These are phyloP conservation scores for Gossypium schwendimanii DNA, from an alignment of 441 rosid genomes.

Conservation along the genomic window DNA sequence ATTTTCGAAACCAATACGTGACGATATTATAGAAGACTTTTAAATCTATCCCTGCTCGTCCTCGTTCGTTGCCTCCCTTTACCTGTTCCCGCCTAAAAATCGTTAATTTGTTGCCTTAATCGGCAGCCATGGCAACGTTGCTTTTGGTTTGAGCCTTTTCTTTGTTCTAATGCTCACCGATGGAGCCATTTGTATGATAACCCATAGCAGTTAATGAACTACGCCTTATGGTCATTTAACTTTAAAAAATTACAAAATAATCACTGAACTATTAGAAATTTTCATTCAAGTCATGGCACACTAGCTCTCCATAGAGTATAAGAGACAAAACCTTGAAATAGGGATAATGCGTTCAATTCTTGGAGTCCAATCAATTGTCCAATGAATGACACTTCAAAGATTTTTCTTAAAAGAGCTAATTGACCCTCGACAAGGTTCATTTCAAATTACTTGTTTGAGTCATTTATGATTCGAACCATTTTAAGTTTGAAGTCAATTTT, in stretches of 20 bases:
- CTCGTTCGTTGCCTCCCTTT: neutral
- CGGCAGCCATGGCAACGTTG: neutral
- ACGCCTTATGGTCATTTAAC: no score
- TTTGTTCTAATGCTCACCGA: neutral
- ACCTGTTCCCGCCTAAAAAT: neutral
- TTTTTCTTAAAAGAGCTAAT: fast-evolving
- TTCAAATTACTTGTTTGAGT: no score
- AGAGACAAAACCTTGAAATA: no score
- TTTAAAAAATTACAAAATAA: no score
- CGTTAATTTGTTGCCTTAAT: neutral
- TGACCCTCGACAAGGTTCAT: no score
- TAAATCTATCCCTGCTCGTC: neutral
- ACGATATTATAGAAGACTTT: neutral
- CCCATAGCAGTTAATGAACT: neutral
- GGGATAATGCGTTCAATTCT: no score
- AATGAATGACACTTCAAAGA: no score
- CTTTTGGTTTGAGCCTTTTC: neutral
- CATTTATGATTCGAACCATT: no score
- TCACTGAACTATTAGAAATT: no score
- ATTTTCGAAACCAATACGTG: neutral
- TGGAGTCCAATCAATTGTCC: fast-evolving
- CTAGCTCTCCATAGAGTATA: no score
- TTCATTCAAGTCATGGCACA: no score
- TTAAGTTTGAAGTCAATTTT: no score
- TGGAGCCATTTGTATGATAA: neutral